Evolutionary conservation across 371 early-diverging fungal genomes (phyloP), one percentile per base, ranked within the genome.

Genomic region (Lichtheimia ornata): DNA sequence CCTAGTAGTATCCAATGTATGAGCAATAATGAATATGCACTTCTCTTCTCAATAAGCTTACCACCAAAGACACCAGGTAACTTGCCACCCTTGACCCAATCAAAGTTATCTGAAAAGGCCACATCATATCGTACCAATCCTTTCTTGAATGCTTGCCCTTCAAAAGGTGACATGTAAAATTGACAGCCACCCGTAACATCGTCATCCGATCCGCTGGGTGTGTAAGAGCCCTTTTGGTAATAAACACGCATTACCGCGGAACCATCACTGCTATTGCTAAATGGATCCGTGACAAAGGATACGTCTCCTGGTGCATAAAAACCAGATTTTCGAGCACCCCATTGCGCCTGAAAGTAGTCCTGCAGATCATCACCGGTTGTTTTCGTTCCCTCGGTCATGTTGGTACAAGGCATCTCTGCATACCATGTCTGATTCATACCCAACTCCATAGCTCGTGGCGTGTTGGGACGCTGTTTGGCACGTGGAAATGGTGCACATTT

Each of bases 81-180:
- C 14, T 54, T 54, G 5, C 54, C 54, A 4, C 54, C 54, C 17
- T 54, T 54, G 18, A 54, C 54, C 54, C 54, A 54, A 13, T 54
- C 40, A 41, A 54, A 41, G 17, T 28, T 14, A 1, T 40, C 41
- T 13, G 30, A 17, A 41, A 54, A 54, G 12, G 41, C 41, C 4
- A 54, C 40, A 13, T 54, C 54, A 15, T 54, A 54, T 18, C 54
- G 27, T n/a, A 54, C 13, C 18, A 40, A 40, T 40, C 54, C 54
- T 17, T 41, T 35, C 14, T 41, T 54, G 22, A 17, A 54, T 6
- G 53, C 25, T 30, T 35, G n/a, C 17, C 18, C 41, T 20, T 54
- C 18, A 13, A 54, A 54, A 40, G 54, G 54, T 12, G 24, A 18
- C 40, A 40, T 20, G 24, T 54, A 54, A 54, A 54, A 54, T 13